Evolutionary conservation across 2,329 filamentous ascomycete genomes (phyloP).

Genomic region (Colletotrichum gigasporum): DNA sequence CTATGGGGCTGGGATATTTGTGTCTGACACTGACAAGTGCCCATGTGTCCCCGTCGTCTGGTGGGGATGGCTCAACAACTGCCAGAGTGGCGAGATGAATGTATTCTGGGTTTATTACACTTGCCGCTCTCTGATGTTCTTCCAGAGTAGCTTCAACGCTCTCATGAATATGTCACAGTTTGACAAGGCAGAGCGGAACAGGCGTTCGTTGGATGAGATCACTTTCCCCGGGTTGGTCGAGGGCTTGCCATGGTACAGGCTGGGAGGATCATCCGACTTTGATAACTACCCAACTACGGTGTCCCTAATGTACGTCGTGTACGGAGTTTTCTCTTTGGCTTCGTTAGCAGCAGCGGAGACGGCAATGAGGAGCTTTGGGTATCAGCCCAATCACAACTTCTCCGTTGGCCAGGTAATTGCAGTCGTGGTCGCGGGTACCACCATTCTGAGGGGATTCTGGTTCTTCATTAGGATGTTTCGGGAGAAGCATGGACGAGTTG

Average conservation of each 20-base stretch:
- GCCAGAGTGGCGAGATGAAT: neutral
- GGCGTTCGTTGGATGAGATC: neutral
- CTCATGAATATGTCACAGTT: neutral
- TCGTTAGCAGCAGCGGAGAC: constrained; percentile 2
- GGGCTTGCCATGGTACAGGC: neutral
- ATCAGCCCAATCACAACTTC: neutral
- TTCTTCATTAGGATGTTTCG: neutral
- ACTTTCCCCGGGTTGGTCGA: neutral
- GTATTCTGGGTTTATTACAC: neutral
- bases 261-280: too few species aligned
- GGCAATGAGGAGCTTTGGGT: neutral
- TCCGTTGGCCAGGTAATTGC: neutral
- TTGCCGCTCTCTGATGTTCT: neutral
- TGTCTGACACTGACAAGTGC: neutral
- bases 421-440: neutral
- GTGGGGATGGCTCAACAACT: neutral
- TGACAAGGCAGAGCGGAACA: neutral
- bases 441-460: neutral
- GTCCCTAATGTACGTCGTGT: neutral
- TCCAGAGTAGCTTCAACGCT: neutral
- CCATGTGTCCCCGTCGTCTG: neutral
- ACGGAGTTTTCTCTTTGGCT: neutral
- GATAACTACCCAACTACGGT: neutral
- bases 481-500: too few species aligned
- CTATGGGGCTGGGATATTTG: neutral